Percentiles rank a stretch among this genome's conserved stretches.
These are phyloP conservation scores for Acephala macrosclerotiorum DNA, from an alignment of 2,329 filamentous ascomycete species.

Conservation along the genomic window DNA sequence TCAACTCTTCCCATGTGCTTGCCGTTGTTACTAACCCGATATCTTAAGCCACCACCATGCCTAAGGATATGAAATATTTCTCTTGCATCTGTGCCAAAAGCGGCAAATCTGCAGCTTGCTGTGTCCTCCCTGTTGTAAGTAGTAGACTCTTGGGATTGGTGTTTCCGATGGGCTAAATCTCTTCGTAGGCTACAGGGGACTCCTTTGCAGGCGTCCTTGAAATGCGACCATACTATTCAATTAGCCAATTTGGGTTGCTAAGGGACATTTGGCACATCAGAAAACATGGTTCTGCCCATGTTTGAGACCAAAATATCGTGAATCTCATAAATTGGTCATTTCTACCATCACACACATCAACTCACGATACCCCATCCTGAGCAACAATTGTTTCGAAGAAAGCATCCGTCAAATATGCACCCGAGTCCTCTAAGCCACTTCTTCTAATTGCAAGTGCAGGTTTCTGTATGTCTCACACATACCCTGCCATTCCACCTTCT, in stretches of 20 bases:
- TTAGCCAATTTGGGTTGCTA: too few relatives aligned
- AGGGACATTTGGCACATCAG: too few relatives aligned
- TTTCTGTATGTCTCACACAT: neutral
- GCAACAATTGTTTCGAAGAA: conserved; percentile 9
- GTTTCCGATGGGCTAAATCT: neutral
- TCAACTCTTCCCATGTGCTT: neutral
- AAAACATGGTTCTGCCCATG: too few relatives aligned
- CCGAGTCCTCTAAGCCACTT: neutral
- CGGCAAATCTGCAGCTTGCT: conserved; percentile 13
- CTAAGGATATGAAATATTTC: conserved; percentile 8
- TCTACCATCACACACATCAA: neutral
- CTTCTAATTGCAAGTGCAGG: conserved; percentile 1
- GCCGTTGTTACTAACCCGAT: neutral
- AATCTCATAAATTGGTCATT: neutral
- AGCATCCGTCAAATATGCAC: conserved; percentile 12
- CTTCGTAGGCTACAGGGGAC: neutral
- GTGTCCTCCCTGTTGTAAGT: conserved; percentile 13
- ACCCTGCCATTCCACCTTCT: conserved; percentile 9
- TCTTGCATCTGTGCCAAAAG: conserved; percentile 1
- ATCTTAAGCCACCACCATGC: neutral
- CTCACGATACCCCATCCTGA: neutral
- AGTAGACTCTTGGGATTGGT: neutral
- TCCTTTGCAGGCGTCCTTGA: neutral
- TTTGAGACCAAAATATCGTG: too few relatives aligned
- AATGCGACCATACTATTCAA: too few relatives aligned